A percentile compares a stretch with the other conserved stretches of the same genome.
phyloP scores from a whole-genome alignment of 2,329 filamentous ascomycete genomes.

The Penicillium occitanis region DNA sequence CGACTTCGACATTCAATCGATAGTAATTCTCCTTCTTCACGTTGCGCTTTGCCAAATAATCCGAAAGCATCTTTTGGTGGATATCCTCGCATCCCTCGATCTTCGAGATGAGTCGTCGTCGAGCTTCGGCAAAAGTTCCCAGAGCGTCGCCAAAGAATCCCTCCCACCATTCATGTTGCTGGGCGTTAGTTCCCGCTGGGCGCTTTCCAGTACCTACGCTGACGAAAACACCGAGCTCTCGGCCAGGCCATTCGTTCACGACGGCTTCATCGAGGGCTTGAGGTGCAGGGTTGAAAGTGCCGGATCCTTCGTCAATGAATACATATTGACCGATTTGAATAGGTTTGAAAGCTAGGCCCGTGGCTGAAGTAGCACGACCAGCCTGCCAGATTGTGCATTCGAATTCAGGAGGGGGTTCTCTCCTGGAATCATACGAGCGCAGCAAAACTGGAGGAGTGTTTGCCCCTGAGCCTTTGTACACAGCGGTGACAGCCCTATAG shows the following conservation, averaged over 20 bases:
- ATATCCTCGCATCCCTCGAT: conserved; percentile 94
- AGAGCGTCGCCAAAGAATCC: conserved; percentile 70
- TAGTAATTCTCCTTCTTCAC: conserved; percentile 91
- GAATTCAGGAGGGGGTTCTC: conserved; percentile 84
- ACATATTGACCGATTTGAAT: conserved; percentile 90
- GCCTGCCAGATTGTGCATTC: conserved; percentile 98
- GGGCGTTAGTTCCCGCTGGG: conserved; percentile 66
- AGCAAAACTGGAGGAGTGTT: conserved; percentile 70
- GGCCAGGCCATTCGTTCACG: conserved; percentile 90
- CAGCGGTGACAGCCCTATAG: conserved; percentile 67
- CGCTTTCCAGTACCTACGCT: conserved; percentile 93
- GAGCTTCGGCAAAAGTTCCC: conserved; percentile 87
- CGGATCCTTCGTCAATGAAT: conserved; percentile 89
- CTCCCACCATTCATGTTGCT: conserved; percentile 83
- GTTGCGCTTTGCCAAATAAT: conserved; percentile 72
- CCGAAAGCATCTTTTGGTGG: conserved; percentile 79
- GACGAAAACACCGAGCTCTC: conserved; percentile 87
- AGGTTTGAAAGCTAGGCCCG: conserved; percentile 91
- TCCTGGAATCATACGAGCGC: conserved; percentile 91
- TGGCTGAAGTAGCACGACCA: conserved; percentile 87
- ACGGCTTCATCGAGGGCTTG: conserved; percentile 85
- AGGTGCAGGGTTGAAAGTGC: conserved; percentile 88
- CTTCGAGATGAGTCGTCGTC: conserved; percentile 79
- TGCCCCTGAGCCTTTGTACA: conserved; percentile 78
- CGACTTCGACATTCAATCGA: conserved; percentile 93